Base-by-base conservation (phyloP, 768 basidiomycete species). In the Rhizopogon vinicolor region DNA sequence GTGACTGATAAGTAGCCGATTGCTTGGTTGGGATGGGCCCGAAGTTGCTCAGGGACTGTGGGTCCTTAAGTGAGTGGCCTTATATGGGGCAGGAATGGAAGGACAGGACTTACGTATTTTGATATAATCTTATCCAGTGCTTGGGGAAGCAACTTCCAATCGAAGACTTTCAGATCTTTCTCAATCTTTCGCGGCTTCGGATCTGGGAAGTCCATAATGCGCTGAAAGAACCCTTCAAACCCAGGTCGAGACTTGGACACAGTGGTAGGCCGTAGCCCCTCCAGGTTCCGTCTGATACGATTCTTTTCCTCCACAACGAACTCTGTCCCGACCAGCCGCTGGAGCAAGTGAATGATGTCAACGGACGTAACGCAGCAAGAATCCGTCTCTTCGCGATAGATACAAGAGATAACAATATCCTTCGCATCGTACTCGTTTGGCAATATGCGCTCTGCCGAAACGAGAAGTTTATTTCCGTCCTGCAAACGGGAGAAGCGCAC, bases 281-380 rank as follows among this genome's bases (percentile, higher is more conserved):
- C 95, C 31, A 99, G 76, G 70, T 98, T 98, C 54, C 95, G 81
- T 58, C 96, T 78, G 63, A 98, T 96, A 51, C 96, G 79, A 65
- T 98, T 98, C 79, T 96, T 98, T 78, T 98, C 96, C 71, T 97
- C 93, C 46, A 97, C 89, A 31, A 86, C 86, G 65, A 97, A 95
- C 49, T 87, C 79, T 3, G 74, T 73, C 43, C 88, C 91, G 41
- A 83, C 79, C 46, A 89, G 73, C 2, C 81, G 79, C 73, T 98
- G 93, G 52, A 98, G 83, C 31, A 98, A 80, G 68, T 88, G 91
- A 64, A 98, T 94, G 70, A 96, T 87, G 68, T 98, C 96, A 62
- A 98, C 96, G 0, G 93, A 95, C 41, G 96, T 98, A 62, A 95
- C 86, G 68, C 85, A 96, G 73, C 85, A 96, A 3, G 83, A 74